phyloP scores from a whole-genome alignment of 1,284 basidiomycete genomes.

The Agaricales sp. region DNA sequence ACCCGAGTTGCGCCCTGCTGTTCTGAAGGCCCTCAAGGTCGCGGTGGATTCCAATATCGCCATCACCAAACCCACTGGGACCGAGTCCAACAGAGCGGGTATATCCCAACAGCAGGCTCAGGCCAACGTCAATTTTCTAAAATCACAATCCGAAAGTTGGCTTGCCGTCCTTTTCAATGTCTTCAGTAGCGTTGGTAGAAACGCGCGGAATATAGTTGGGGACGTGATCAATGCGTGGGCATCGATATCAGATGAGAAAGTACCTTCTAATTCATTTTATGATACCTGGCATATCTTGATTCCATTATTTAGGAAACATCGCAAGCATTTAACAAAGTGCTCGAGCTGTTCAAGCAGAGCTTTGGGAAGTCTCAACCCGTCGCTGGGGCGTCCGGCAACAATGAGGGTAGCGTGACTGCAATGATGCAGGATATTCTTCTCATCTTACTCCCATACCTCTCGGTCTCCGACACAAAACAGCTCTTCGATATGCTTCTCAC shows the following conservation, averaged over 20 bases:
- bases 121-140: conserved; percentile 67
- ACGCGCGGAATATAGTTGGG: conserved; percentile 76
- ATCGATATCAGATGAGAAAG: conserved; percentile 66
- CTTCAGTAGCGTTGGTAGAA: conserved; percentile 76
- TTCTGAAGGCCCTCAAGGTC: conserved; percentile 74
- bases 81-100: conserved; percentile 20
- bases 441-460: conserved; percentile 76
- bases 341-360: conserved; percentile 68
- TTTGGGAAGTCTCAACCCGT: conserved; percentile 31
- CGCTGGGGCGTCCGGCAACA: conserved; percentile 25
- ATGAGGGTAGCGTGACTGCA: conserved; percentile 48
- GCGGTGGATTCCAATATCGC: conserved; percentile 70
- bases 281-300: conserved; percentile 5
- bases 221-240: conserved; percentile 87
- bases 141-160: conserved; percentile 82
- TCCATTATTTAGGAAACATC: conserved; percentile 48
- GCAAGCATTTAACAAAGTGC: conserved; percentile 76
- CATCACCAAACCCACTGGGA: conserved; percentile 27
- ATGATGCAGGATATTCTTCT: conserved; percentile 89
- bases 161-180: conserved; percentile 94
- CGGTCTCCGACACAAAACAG: conserved; percentile 41
- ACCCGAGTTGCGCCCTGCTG: conserved; percentile 70
- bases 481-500: conserved; percentile 59
- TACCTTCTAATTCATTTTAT: conserved; percentile 20
- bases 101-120: conserved; percentile 46